These are phyloP conservation scores for Aspergillus sp. DNA, from an alignment of 2,329 filamentous ascomycete species.

Conservation along the genomic window DNA sequence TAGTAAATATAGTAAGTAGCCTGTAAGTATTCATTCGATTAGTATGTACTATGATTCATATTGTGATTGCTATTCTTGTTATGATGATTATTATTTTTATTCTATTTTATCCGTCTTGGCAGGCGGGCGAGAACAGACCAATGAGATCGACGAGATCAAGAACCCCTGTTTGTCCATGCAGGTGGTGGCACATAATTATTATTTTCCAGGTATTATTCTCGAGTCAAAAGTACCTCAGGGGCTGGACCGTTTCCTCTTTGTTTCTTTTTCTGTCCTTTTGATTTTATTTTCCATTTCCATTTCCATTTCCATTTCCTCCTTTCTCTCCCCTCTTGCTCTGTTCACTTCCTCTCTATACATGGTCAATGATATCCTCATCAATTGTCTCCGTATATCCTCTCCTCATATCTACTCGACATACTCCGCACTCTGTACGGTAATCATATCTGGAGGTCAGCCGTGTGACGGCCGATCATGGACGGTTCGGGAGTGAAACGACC, in stretches of 20 bases:
- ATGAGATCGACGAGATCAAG: background rate
- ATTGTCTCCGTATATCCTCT: too few species aligned
- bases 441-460: too few species aligned
- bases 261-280: background rate
- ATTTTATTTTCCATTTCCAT: background rate
- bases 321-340: background rate
- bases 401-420: too few species aligned
- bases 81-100: background rate
- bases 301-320: background rate
- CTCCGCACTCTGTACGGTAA: too few species aligned
- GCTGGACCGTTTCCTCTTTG: background rate
- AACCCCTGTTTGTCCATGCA: slow-evolving; percentile 19
- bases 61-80: too few species aligned
- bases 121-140: too few species aligned
- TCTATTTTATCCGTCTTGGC: too few species aligned
- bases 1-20: too few species aligned
- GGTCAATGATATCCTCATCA: too few species aligned
- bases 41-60: too few species aligned
- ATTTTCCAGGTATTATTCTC: background rate
- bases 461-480: slow-evolving; percentile 9
- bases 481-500: background rate
- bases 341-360: background rate
- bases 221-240: slow-evolving; percentile 1
- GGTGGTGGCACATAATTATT: slow-evolving; percentile 7
- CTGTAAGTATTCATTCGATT: too few species aligned